A percentile compares a stretch with the other conserved stretches of the same genome.
phyloP scores from a whole-genome alignment of 2,329 filamentous ascomycete species.

The Myriosclerotinia scirpicola region DNA sequence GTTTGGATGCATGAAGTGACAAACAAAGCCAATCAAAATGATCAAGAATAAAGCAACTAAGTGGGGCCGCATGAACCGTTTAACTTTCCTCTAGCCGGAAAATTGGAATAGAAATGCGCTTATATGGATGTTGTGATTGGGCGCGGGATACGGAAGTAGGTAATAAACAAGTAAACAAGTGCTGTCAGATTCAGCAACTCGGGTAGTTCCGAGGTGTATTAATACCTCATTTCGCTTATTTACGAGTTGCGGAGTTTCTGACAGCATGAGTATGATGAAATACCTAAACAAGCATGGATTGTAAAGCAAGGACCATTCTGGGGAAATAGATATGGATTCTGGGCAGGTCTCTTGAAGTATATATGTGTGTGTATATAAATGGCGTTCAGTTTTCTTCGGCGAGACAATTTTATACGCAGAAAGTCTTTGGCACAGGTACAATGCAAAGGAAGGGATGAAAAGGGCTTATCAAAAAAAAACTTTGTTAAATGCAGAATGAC shows the following conservation, averaged over 20 bases:
- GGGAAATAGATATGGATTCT: neutral
- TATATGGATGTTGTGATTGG: conserved; percentile 10
- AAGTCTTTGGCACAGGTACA: neutral
- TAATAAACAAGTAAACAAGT: neutral
- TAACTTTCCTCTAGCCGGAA: neutral
- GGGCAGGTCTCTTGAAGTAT: neutral
- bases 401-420: neutral
- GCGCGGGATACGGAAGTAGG: neutral
- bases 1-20: conserved; percentile 11
- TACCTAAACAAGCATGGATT: no score
- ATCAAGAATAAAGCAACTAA: neutral
- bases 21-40: conserved; percentile 7
- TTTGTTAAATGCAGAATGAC: neutral
- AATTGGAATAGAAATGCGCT: neutral
- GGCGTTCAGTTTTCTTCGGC: neutral
- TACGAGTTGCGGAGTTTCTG: no score
- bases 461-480: neutral
- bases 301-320: neutral
- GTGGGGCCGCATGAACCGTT: neutral
- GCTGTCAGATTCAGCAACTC: no score
- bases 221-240: no score
- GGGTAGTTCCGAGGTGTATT: no score
- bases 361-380: no score
- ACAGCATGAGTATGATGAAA: no score
- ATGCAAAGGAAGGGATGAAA: neutral